A percentile compares a stretch with the other conserved stretches of the same genome.
Conservation (phyloP, 257 asterid species). For the Solanum habrochaites region DNA sequence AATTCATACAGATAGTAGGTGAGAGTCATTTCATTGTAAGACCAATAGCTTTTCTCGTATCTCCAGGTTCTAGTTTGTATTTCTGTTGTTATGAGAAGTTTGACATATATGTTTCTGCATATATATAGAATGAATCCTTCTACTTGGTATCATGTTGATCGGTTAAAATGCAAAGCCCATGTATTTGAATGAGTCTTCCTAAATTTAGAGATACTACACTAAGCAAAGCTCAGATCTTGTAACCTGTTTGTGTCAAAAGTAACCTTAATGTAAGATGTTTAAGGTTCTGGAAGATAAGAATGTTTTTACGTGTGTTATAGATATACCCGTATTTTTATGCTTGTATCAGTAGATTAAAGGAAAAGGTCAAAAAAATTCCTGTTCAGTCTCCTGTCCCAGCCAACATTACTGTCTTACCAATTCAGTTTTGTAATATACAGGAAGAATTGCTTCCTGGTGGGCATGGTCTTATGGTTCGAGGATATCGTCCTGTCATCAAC, state of each 20-base stretch:
- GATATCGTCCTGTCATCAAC: conserved; percentile 86
- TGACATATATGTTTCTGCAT: background rate
- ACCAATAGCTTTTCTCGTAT: background rate
- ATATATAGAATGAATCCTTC: background rate
- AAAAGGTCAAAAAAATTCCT: background rate
- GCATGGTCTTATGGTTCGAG: conserved; percentile 97
- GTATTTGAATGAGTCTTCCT: background rate
- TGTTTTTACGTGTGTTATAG: background rate
- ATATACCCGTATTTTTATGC: background rate
- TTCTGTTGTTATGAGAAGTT: background rate
- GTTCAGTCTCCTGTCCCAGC: background rate
- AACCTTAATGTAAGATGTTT: background rate
- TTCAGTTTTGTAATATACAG: conserved; percentile 16
- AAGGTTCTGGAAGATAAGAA: background rate
- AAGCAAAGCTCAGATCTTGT: background rate
- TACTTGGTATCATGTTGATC: background rate
- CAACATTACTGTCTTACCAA: background rate
- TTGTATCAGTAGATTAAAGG: background rate
- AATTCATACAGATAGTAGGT: background rate
- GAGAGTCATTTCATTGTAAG: background rate
- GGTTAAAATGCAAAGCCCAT: background rate
- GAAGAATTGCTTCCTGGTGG: conserved; percentile 98
- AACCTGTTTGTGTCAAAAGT: background rate
- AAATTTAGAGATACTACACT: background rate
- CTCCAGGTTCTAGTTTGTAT: background rate